Evolutionary conservation across 2,329 filamentous ascomycete genomes (phyloP), one percentile per base, ranked within the genome.

Genomic region (Fusarium subglutinans): DNA sequence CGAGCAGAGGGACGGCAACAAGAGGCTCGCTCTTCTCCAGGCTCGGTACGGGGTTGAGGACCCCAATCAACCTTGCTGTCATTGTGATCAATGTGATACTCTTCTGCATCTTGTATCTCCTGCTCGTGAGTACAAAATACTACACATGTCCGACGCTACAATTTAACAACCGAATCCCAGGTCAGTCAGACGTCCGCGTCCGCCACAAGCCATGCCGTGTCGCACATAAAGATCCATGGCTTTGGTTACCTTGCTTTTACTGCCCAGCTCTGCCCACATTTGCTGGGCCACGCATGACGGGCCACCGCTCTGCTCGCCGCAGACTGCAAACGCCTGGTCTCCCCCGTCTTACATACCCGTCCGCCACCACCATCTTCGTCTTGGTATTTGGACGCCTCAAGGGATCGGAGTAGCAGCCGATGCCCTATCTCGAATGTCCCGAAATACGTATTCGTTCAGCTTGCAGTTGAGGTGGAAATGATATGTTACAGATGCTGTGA

Each of bases 171-270:
- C 43, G 51, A 59, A 68, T 65, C 55, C n/a, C 45, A 64, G 56
- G 47, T 57, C 51, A 54, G 37, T 50, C 58, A 64, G 35, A 67
- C 50, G 55, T 45, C 61, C 56, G 33, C 64, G 55, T 48, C 58
- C 58, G 33, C 66, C 69, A 76, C 58, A 58, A 69, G 56, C 70
- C 63, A 66, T 72, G 65, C 66, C 67, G 54, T 77, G 74, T 74
- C 70, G 62, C 71, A 65, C 59, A 37, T 54, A 65, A 66, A 45
- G 54, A 66, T 41, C 55, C 70, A 63, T 47, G 55, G 61, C 47
- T 74, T 58, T 76, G 60, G 38, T 47, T 53, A 30, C 43, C 61
- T 43, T 65, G 47, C 35, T 54, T 33, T 37, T 40, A 11, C 33
- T 66, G 24, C 13, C 14, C 11, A 48, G 41, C 41, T 50, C 61